A percentile compares a stretch with the other conserved stretches of the same genome.
phyloP scores from a whole-genome alignment of 441 rosid species.

The Mallotus japonicus region DNA sequence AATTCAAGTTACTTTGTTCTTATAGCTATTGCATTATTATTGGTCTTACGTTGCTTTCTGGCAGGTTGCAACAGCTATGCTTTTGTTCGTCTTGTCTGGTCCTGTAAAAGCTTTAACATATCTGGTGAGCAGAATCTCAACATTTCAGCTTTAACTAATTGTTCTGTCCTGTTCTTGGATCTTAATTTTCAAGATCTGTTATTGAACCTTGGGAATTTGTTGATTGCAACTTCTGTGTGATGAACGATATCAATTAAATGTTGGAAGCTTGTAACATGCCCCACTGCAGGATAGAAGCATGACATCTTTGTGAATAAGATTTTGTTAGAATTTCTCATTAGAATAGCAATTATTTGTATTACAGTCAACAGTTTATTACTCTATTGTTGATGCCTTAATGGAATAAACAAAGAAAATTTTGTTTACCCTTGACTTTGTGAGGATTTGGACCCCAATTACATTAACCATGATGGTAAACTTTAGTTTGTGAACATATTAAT shows the following conservation, averaged over 20 bases:
- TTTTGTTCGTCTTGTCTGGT: slow-evolving; percentile 81
- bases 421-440: background rate
- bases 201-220: background rate
- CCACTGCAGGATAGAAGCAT: background rate
- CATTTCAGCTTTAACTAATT: background rate
- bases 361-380: background rate
- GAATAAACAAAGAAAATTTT: background rate
- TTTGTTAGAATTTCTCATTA: too few species aligned
- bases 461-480: background rate
- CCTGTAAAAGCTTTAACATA: slow-evolving; percentile 80
- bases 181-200: background rate
- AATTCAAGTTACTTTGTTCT: background rate
- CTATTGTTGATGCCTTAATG: background rate
- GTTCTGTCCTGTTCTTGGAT: background rate
- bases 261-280: background rate
- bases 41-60: slow-evolving; percentile 20
- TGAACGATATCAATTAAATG: background rate
- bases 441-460: background rate
- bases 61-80: slow-evolving; percentile 87
- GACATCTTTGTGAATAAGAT: background rate
- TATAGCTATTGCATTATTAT: slow-evolving; percentile 10
- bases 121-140: slow-evolving; percentile 55
- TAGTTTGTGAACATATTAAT: background rate
- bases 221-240: background rate
- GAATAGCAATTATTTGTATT: too few species aligned